Evolutionary conservation across 805 yeast genomes (phyloP), one percentile per base, ranked within the genome.

Genomic region (Candida quercuum): DNA sequence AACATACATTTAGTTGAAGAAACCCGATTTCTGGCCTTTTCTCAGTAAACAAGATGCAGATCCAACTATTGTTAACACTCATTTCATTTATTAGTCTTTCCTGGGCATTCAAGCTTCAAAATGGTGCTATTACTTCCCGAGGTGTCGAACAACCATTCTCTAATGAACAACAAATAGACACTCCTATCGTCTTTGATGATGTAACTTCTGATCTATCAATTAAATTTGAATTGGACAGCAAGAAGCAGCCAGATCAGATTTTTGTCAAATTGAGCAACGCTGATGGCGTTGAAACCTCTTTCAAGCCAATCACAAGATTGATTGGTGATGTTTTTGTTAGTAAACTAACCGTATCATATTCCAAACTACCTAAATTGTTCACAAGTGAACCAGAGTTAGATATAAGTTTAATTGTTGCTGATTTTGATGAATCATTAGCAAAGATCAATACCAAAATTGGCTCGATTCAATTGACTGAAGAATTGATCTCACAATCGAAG

Each of bases 241-340:
- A 41, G 35, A 45, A 37, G 30, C 42, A 48, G 29, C 58, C 58
- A n/a, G 49, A 52, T 7, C 57, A 51, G 33, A 37, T 50, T 20
- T 51, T 49, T 18, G 33, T 55, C 15, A 49, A 44, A 31, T 15
- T 55, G 8, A 17, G 46, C 3, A 52, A 40, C 27, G 12, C 37
- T 16, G 35, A 43, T 11, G 59, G 59, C 9, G 28, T 49, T 9
- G 56, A 54, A 38, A 38, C 45, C 6, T 51, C 53, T 11, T 53
- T 34, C 31, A 50, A 54, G 34, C 58, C 59, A 32, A 36, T 44
- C 15, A 40, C 48, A 1, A 48, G 37, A 33, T 33, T 45, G n/a
- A 35, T 34, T 14, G 36, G 33, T 13, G 42, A 37, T 25, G 15
- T 22, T 21, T 47, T 38, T 28, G 40, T 31, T 20, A 40, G 25